Evolutionary conservation across 192 early-diverging fungal species (phyloP), one percentile per base, ranked within the genome.

Genomic region (Oehlia diaphana): DNA sequence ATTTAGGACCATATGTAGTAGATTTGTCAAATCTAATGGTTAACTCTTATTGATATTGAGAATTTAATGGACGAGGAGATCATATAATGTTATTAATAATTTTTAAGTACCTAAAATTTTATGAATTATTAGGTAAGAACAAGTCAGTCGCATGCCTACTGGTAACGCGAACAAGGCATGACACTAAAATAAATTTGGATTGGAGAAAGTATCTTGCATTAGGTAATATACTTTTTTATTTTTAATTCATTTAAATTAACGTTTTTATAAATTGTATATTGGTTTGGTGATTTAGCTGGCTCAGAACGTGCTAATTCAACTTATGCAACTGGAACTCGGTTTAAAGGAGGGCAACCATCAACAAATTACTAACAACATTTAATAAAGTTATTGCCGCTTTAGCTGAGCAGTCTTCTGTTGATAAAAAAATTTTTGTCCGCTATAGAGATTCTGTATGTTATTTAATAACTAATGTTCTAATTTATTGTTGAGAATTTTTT

Each of bases 301-400:
- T 94, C 92, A 86, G 97, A 98, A 83, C 91, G 97, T 23, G 95
- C 96, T 3, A 92, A 93, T 79, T 83, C 92, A 44, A 96, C 97
- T 7, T 92, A 92, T 77, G 94, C 94, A 0, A 94, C 94, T 0
- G 97, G 97, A 3, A 82, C 84, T 66, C 89, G 96, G 12, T 81
- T 97, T 10, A 95, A 94, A 78, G 97, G 97, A 85, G 97, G 96
- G 95, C 94, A 14, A 96, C 94, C 65, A 98, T 98, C 88, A 98
- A 98, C 86, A 94, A 94, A 80, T 95, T 93, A 13, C 83, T 98
- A 35, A 95, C 95, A 0, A 93, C 95, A 0, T 85, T 98, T 37
- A 96, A 96, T 7, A 98, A 98, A 81, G 97, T 98, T 58, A 98
- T 98, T 47, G 94, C 94, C 5, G 93, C 93, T 26, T 84, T 98